phyloP scores from a whole-genome alignment of 371 early-diverging fungal species.

The Mucor velutinosus region DNA sequence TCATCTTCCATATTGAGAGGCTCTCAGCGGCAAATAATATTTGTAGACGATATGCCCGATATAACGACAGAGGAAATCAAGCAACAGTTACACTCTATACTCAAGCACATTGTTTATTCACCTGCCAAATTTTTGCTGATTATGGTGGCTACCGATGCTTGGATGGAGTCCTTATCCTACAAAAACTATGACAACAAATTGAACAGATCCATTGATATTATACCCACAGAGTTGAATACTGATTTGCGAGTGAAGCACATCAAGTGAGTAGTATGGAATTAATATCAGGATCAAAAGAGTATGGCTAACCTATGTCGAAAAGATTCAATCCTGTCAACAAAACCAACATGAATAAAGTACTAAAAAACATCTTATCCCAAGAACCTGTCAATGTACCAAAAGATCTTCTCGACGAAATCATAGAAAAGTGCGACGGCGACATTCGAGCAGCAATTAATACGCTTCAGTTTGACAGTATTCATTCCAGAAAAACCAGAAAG shows the following conservation, averaged over 20 bases:
- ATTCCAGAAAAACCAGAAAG: neutral
- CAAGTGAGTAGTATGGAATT: neutral
- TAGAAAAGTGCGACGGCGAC: conserved; percentile 37
- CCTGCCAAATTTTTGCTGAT: conserved; percentile 26
- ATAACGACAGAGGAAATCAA: conserved; percentile 18
- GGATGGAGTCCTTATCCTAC: neutral
- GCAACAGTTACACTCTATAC: conserved; percentile 22
- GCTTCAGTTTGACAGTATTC: conserved; percentile 35
- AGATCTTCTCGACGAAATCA: conserved; percentile 15
- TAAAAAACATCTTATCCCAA: conserved; percentile 10
- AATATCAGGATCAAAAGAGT: neutral
- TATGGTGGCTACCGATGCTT: conserved; percentile 28
- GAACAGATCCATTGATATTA: conserved; percentile 4
- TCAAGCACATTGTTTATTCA: conserved; percentile 3
- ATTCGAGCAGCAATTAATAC: conserved; percentile 44
- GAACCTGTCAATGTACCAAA: conserved; percentile 7
- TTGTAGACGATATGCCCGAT: conserved; percentile 51
- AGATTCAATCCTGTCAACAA: conserved; percentile 36
- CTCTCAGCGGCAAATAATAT: conserved; percentile 28
- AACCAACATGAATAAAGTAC: conserved; percentile 12
- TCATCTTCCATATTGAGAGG: conserved; percentile 11
- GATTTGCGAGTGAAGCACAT: conserved; percentile 6
- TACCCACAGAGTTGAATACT: conserved; percentile 9
- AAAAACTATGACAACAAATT: neutral
- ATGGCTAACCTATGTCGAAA: neutral